These are phyloP conservation scores for Skeletonema potamos DNA, from an alignment of 108 stramenopile genomes.

Conservation along the genomic window DNA sequence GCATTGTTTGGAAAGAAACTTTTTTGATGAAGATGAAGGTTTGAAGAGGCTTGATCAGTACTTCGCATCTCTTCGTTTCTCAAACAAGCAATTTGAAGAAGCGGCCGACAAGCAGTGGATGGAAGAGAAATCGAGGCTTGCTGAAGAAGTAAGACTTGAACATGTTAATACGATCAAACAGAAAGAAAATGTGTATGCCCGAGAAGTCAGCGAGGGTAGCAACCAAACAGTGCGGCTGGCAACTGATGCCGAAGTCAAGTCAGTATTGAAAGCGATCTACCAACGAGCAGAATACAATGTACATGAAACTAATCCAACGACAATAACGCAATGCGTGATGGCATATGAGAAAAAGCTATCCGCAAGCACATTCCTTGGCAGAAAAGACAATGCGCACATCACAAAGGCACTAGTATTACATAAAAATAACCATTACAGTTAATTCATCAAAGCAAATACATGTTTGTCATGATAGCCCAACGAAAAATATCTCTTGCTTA, in stretches of 20 bases:
- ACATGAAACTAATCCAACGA: not conserved
- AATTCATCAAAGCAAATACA: too few relatives aligned
- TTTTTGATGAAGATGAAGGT: not conserved
- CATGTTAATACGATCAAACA: not conserved
- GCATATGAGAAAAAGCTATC: not conserved
- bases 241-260: not conserved
- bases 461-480: too few relatives aligned
- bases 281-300: constrained; percentile 19
- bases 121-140: not conserved
- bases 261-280: constrained; percentile 19
- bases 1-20: not conserved
- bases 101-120: not conserved
- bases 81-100: not conserved
- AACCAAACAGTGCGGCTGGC: not conserved
- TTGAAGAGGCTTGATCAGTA: not conserved
- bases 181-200: not conserved
- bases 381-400: not conserved
- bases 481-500: too few relatives aligned
- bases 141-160: not conserved
- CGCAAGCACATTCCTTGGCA: not conserved
- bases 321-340: not conserved
- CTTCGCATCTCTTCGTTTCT: not conserved
- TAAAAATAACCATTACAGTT: too few relatives aligned
- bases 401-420: too few relatives aligned
- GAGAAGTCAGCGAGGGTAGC: not conserved